phyloP scores from a whole-genome alignment of 352 stramenopile species.

The Globisporangium carolinianum region DNA sequence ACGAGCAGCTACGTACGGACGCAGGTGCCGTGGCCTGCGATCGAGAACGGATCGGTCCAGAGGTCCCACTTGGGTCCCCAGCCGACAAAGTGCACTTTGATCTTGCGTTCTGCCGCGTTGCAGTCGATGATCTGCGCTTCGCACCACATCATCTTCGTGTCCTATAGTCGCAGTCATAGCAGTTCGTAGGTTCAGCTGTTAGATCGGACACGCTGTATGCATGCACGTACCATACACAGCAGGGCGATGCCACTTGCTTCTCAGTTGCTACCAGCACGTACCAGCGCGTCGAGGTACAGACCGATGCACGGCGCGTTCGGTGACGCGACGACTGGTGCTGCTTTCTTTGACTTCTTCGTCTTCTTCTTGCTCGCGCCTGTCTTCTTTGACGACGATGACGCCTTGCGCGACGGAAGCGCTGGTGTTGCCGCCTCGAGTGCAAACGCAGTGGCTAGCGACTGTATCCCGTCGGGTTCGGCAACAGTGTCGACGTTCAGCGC shows the following conservation, averaged over 20 bases:
- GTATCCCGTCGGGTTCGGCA: not conserved
- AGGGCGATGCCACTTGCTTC: not conserved
- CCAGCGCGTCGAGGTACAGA: slow-evolving; percentile 62
- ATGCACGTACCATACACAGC: not conserved
- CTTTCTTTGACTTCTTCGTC: slow-evolving; percentile 17
- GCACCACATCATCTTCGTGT: slow-evolving; percentile 67
- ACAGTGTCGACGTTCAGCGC: not conserved
- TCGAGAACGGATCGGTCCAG: slow-evolving; percentile 67
- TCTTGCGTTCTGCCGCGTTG: slow-evolving; percentile 45
- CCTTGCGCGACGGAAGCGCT: too few relatives aligned
- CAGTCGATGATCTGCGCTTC: slow-evolving; percentile 66
- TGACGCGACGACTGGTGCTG: not conserved
- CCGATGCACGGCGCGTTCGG: slow-evolving; percentile 29
- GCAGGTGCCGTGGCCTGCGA: slow-evolving; percentile 46
- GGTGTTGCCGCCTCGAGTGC: too few relatives aligned
- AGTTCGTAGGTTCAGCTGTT: not conserved
- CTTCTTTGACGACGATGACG: slow-evolving; percentile 3
- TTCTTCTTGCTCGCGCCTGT: slow-evolving; percentile 6
- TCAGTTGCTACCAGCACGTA: slow-evolving; percentile 4
- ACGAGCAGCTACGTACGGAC: slow-evolving; percentile 26
- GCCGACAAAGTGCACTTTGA: slow-evolving; percentile 70
- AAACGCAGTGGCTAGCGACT: too few relatives aligned
- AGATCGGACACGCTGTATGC: too few relatives aligned
- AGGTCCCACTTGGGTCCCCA: slow-evolving; percentile 60
- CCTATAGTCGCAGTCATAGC: slow-evolving; percentile 15